Conservation (phyloP, 2,329 filamentous ascomycete genomes). For the Colletotrichum sp. region DNA sequence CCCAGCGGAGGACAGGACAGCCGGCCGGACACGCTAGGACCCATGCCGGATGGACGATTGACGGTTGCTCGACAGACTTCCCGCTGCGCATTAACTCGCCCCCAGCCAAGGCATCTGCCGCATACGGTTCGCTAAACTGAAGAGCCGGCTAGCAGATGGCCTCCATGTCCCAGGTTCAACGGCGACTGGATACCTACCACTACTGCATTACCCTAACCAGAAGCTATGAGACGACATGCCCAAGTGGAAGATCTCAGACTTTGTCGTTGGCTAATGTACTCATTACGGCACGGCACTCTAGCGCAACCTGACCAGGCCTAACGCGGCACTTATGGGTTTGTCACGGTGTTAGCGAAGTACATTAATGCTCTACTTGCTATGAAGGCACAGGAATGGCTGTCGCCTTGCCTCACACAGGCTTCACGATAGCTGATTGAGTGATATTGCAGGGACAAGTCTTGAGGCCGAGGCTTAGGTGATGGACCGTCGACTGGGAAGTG, state of each 20-base stretch:
- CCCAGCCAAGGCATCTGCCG: neutral
- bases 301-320: neutral
- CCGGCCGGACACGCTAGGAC: neutral
- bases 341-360: neutral
- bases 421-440: neutral
- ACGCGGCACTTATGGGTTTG: neutral
- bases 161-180: neutral
- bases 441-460: neutral
- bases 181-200: neutral
- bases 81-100: constrained; percentile 4
- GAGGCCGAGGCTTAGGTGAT: neutral
- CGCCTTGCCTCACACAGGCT: neutral
- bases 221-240: neutral
- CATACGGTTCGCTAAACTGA: neutral
- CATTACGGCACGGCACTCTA: neutral
- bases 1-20: neutral
- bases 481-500: neutral
- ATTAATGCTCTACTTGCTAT: too few species aligned
- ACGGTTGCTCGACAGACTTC: constrained; percentile 19
- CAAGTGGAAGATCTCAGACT: neutral
- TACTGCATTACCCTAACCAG: neutral
- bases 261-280: neutral
- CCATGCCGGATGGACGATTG: constrained; percentile 19
- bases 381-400: neutral
- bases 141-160: neutral